Conservation (phyloP, 805 yeast genomes). For the Metschnikowia matae region DNA sequence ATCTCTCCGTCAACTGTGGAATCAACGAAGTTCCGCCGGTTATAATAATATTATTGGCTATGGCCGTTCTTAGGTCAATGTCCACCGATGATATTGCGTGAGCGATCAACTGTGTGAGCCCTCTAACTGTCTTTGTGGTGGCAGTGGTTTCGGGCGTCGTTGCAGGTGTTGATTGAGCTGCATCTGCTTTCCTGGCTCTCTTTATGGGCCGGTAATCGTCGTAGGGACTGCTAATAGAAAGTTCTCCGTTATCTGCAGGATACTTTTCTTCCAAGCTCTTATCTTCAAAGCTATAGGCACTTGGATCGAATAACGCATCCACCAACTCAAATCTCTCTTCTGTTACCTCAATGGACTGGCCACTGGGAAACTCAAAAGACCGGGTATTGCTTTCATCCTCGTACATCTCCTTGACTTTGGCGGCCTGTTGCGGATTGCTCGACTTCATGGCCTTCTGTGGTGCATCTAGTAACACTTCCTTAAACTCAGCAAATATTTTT, state of each 20-base stretch:
- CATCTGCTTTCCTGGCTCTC: constrained; percentile 46
- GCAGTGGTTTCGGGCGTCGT: constrained; percentile 16
- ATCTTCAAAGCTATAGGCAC: constrained; percentile 33
- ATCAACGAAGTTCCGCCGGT: constrained; percentile 81
- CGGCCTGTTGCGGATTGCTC: constrained; percentile 19
- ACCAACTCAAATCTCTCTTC: constrained; percentile 60
- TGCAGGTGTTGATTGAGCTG: constrained; percentile 29
- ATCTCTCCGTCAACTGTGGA: constrained; percentile 76
- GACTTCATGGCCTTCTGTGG: constrained; percentile 36
- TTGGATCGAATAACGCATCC: constrained; percentile 71
- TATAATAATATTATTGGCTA: constrained; percentile 83
- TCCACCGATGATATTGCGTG: constrained; percentile 59
- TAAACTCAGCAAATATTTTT: constrained; percentile 64
- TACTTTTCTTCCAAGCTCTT: constrained; percentile 23
- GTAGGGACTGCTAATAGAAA: constrained; percentile 40
- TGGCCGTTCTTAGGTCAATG: constrained; percentile 76
- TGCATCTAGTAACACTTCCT: constrained; percentile 62
- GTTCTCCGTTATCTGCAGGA: constrained; percentile 49
- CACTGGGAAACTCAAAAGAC: constrained; percentile 72
- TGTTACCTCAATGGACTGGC: constrained; percentile 59
- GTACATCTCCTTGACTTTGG: constrained; percentile 24
- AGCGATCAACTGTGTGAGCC: constrained; percentile 58
- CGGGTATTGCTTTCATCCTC: constrained; percentile 33
- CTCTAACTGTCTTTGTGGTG: constrained; percentile 29
- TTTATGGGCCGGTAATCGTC: constrained; percentile 74